These are phyloP conservation scores for Protomyces lactucae-debilis DNA, from an alignment of 1,139 yeast genomes.

Conservation along the genomic window DNA sequence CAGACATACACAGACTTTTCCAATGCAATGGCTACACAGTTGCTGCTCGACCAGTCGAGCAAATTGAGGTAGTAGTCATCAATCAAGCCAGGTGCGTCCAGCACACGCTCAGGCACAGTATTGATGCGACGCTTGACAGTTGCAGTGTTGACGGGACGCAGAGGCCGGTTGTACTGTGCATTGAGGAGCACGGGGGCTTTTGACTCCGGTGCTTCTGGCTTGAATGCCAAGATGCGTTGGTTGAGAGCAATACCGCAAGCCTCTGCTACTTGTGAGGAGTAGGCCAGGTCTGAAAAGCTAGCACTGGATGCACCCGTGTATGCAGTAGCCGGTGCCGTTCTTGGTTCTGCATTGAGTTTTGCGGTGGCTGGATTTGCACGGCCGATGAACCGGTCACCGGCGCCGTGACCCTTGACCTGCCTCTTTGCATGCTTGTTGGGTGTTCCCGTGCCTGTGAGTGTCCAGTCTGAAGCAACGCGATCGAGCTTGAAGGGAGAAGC, in stretches of 20 bases:
- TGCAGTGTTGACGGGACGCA: slow-evolving; percentile 34
- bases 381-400: slow-evolving; percentile 28
- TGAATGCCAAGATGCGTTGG: slow-evolving; percentile 78
- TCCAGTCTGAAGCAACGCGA: slow-evolving; percentile 41
- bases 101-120: slow-evolving; percentile 83
- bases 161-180: slow-evolving; percentile 42
- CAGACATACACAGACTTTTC: slow-evolving; percentile 82
- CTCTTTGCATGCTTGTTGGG: slow-evolving; percentile 25
- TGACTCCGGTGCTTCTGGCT: slow-evolving; percentile 79
- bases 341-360: slow-evolving; percentile 40
- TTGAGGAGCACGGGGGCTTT: slow-evolving; percentile 53
- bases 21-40: slow-evolving; percentile 82
- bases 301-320: slow-evolving; percentile 31
- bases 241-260: slow-evolving; percentile 89
- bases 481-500: slow-evolving; percentile 38
- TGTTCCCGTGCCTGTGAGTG: slow-evolving; percentile 36
- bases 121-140: slow-evolving; percentile 66
- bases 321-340: slow-evolving; percentile 38
- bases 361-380: slow-evolving; percentile 35
- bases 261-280: slow-evolving; percentile 82
- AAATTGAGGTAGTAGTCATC: slow-evolving; percentile 90
- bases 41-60: slow-evolving; percentile 80
- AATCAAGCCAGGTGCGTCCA: slow-evolving; percentile 92
- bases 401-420: slow-evolving; percentile 31
- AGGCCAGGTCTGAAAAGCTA: slow-evolving; percentile 38